These are phyloP conservation scores for Rubia tinctorum DNA, from an alignment of 305 asterid species.

Conservation along the genomic window DNA sequence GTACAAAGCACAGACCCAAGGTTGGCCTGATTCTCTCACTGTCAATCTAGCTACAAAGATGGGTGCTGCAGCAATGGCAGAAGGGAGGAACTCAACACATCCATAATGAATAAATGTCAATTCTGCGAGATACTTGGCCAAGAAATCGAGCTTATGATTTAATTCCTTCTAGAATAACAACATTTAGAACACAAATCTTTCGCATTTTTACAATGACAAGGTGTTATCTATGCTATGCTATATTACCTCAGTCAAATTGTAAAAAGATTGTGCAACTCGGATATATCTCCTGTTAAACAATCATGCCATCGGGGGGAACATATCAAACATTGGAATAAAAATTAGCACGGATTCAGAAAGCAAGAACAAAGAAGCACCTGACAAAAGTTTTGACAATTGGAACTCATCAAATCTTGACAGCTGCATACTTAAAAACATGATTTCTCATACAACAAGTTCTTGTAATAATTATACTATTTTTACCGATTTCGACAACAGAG, in stretches of 20 bases:
- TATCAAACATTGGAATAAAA: neutral
- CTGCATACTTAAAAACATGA: no score
- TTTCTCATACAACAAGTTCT: no score
- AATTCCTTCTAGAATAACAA: slow-evolving; percentile 45
- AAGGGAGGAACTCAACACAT: slow-evolving; percentile 75
- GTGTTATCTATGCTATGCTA: neutral
- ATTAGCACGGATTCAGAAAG: neutral
- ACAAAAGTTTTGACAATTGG: no score
- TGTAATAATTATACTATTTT: no score
- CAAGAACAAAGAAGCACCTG: neutral
- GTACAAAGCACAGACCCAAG: slow-evolving; percentile 73
- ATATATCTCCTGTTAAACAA: slow-evolving; percentile 51
- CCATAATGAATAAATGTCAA: slow-evolving; percentile 61
- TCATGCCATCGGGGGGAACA: neutral
- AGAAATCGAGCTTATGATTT: slow-evolving; percentile 67
- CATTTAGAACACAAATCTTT: neutral
- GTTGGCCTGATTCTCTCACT: slow-evolving; percentile 75
- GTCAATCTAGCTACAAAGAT: slow-evolving; percentile 93
- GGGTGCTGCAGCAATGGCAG: slow-evolving; percentile 87
- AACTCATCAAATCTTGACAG: fast-evolving
- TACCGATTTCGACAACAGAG: no score
- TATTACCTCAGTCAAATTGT: slow-evolving; percentile 36
- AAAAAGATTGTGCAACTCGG: slow-evolving; percentile 55
- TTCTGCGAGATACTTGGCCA: slow-evolving; percentile 91
- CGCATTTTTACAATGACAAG: neutral